Evolutionary conservation across 1,139 yeast species (phyloP).

Genomic region (Yamadazyma dendronema): DNA sequence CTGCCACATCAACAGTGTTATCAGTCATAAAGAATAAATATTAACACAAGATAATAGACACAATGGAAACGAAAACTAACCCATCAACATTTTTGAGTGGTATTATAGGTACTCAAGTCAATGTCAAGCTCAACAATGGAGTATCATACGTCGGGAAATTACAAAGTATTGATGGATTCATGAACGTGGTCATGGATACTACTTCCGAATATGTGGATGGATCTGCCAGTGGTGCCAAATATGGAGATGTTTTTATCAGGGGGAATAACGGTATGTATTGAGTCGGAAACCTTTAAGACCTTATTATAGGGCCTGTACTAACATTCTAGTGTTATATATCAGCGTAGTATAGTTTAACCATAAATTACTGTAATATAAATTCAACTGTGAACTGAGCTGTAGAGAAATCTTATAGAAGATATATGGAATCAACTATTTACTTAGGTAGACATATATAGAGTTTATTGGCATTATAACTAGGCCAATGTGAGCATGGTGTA

Average conservation of each 20-base stretch:
- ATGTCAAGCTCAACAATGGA: slow-evolving; percentile 85
- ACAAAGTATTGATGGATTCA: slow-evolving; percentile 93
- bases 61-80: slow-evolving; percentile 31
- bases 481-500: no score
- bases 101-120: slow-evolving; percentile 75
- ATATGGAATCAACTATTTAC: no score
- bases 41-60: not conserved
- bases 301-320: slow-evolving; percentile 19
- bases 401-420: no score
- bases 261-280: slow-evolving; percentile 81
- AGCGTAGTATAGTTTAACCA: slow-evolving; percentile 32
- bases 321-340: slow-evolving; percentile 45
- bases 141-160: slow-evolving; percentile 72
- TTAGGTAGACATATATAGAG: no score
- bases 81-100: slow-evolving; percentile 80
- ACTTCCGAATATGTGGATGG: slow-evolving; percentile 68
- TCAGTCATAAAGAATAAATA: not conserved
- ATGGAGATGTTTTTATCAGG: slow-evolving; percentile 89
- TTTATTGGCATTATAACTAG: no score
- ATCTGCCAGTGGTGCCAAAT: slow-evolving; percentile 50
- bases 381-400: no score
- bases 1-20: no score
- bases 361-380: not conserved
- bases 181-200: slow-evolving; percentile 86
- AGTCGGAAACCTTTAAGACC: not conserved